Conservation (phyloP, 768 basidiomycete genomes). For the Suillus spraguei region DNA sequence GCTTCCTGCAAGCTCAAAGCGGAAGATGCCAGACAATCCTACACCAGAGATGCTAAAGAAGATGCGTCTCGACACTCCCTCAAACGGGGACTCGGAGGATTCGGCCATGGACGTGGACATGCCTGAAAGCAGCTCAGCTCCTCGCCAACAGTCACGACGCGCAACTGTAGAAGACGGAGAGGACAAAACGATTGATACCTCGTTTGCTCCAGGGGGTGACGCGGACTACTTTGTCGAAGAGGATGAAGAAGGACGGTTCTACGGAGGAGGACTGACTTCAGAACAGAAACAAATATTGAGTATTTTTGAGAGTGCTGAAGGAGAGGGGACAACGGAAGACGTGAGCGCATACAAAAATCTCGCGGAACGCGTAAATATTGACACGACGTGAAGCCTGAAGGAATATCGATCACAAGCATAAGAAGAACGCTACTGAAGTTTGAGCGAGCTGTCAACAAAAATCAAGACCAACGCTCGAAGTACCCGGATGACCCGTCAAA, state of each 20-base stretch:
- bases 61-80: constrained; percentile 56
- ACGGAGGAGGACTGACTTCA: constrained; percentile 88
- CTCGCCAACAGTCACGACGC: constrained; percentile 37
- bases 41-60: constrained; percentile 83
- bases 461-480: constrained; percentile 96
- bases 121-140: constrained; percentile 17
- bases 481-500: constrained; percentile 91
- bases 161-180: constrained; percentile 62
- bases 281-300: constrained; percentile 96
- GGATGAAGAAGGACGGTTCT: constrained; percentile 91
- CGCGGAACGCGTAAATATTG: constrained; percentile 5
- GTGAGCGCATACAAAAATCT: constrained; percentile 44
- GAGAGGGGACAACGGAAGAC: constrained; percentile 64
- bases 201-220: constrained; percentile 84
- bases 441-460: constrained; percentile 90
- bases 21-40: constrained; percentile 76
- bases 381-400: constrained; percentile 51
- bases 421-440: constrained; percentile 77
- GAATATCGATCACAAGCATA: constrained; percentile 68
- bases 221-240: constrained; percentile 91
- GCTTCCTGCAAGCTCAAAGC: constrained; percentile 65
- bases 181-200: constrained; percentile 32
- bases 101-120: constrained; percentile 11
- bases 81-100: constrained; percentile 12
- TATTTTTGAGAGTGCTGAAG: constrained; percentile 82